phyloP scores from a whole-genome alignment of 83 land plant genomes.

The Thuja plicata region DNA sequence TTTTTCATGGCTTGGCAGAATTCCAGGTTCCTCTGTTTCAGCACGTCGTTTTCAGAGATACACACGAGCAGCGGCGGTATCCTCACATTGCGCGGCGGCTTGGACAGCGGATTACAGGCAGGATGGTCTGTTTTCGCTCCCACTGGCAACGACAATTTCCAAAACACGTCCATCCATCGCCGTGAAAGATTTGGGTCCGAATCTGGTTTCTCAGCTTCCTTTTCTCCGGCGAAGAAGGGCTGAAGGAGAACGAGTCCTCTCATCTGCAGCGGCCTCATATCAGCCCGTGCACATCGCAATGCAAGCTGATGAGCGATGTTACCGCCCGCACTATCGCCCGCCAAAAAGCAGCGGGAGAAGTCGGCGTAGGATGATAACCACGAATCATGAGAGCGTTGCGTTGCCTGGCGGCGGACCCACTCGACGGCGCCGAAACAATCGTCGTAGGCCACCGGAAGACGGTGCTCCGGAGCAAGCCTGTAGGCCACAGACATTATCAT shows the following conservation, averaged over 20 bases:
- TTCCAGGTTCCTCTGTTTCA: background rate
- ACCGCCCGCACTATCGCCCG: constrained; percentile 59
- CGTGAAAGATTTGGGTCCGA: constrained; percentile 20
- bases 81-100: background rate
- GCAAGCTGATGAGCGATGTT: constrained; percentile 53
- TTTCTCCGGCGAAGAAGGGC: constrained; percentile 69
- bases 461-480: constrained; percentile 36
- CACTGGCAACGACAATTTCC: constrained; percentile 33
- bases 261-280: constrained; percentile 19
- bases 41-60: background rate
- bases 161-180: constrained; percentile 26
- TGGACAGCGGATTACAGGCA: constrained; percentile 23
- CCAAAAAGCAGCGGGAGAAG: constrained; percentile 38
- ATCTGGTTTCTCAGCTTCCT: constrained; percentile 7
- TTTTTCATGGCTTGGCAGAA: constrained; percentile 26
- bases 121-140: constrained; percentile 37
- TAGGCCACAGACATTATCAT: constrained; percentile 18
- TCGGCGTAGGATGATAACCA: constrained; percentile 34
- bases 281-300: constrained; percentile 9
- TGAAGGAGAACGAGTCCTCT: constrained; percentile 51
- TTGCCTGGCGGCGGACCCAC: constrained; percentile 22
- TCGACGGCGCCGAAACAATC: constrained; percentile 31
- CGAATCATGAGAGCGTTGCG: background rate
- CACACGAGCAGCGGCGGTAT: constrained; percentile 12
- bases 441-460: constrained; percentile 42